Evolutionary conservation across 257 asterid genomes (phyloP).

Genomic region (Salvia hispanica): DNA sequence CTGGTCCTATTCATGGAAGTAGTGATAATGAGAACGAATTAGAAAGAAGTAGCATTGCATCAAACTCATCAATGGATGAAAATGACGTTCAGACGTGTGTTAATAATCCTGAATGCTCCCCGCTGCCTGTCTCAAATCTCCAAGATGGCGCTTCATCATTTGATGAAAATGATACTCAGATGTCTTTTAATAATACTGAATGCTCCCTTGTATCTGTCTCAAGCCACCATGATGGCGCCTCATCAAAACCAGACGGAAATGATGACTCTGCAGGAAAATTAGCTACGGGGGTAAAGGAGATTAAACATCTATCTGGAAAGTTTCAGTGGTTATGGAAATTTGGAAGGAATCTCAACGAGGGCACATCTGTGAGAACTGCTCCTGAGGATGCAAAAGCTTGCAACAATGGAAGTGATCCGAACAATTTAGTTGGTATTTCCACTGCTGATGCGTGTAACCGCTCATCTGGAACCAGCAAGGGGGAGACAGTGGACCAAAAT

Average conservation of each 20-base stretch:
- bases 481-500: conserved; percentile 46
- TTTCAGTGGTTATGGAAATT: conserved; percentile 52
- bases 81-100: conserved; percentile 22
- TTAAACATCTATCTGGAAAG: conserved; percentile 42
- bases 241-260: conserved; percentile 35
- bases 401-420: conserved; percentile 29
- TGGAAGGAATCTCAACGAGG: conserved; percentile 41
- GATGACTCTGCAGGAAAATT: conserved; percentile 37
- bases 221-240: conserved; percentile 28
- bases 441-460: conserved; percentile 32
- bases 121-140: conserved; percentile 26
- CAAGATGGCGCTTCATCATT: conserved; percentile 21
- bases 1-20: conserved; percentile 44
- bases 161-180: conserved; percentile 28
- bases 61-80: conserved; percentile 38
- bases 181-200: conserved; percentile 22
- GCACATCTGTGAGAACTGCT: conserved; percentile 27
- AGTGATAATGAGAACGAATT: conserved; percentile 43
- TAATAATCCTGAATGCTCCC: conserved; percentile 26
- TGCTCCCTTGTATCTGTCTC: conserved; percentile 45
- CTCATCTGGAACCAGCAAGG: conserved; percentile 41
- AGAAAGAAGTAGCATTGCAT: conserved; percentile 41
- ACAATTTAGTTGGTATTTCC: conserved; percentile 16
- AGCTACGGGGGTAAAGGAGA: conserved; percentile 33
- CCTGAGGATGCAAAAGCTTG: conserved; percentile 38